Base-by-base conservation (phyloP, 352 stramenopile genomes). In the Phytopythium cucurbitacearum region DNA sequence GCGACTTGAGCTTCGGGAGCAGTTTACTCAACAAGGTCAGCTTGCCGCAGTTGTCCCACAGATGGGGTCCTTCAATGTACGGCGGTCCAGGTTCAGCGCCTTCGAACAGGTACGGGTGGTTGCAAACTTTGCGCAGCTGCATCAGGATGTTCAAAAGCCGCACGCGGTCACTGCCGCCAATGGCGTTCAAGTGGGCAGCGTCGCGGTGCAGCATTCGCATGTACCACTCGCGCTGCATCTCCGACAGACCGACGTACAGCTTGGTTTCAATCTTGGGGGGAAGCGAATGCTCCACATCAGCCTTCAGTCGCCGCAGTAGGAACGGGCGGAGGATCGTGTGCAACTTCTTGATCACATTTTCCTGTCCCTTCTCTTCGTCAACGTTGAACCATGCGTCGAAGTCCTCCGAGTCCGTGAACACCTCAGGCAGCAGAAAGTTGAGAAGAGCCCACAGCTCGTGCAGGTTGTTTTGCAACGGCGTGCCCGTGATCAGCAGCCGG, bases 351-450 rank as follows among this genome's bases (percentile, higher is more conserved):
- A 99, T 97, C 1, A 98, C 94, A 60, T 98, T 98, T 62, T 98
- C 90, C 56, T 98, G 92, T 7, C 88, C 91, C 53, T 96, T 82
- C 62, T 95, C 82, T 58, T 99, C 96, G 55, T 98, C 93, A 7
- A 99, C 80, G 62, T 99, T 98, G 62, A 99, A 99, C 95, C 97
- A 99, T 56, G 97, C 88, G 69, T 99, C 97, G 53, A 99, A 99
- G 60, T 98, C 95, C 16, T 99, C 97, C 8, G 94, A 79, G 51
- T 94, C 97, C 1, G 85, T 94, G 69, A 99, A 99, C 36, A 91
- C 73, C 44, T 77, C 75, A 0, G 80, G 87, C 49, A 99, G 83
- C 40, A 99, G 78, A 70, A 99, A 99, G 77, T 99, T 99, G n/a
- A 99, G 78, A 57, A 99, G 69, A 15, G 98, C 97, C 98, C 98